These are phyloP conservation scores for Paracamarosporium sp. DNA, from an alignment of 2,329 filamentous ascomycete species.

Conservation along the genomic window DNA sequence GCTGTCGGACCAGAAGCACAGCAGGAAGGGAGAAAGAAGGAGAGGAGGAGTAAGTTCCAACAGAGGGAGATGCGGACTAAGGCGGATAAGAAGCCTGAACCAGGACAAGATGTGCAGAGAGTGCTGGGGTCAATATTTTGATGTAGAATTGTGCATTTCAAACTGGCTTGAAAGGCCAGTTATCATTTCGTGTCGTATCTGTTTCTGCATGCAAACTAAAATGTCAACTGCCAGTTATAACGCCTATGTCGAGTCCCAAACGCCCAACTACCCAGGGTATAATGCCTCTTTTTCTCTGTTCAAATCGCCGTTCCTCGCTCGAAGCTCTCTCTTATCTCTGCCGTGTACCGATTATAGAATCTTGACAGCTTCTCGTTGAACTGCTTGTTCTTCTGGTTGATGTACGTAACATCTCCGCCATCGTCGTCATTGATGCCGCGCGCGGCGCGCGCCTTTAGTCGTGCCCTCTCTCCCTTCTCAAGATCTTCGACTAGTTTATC, in stretches of 20 bases:
- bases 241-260: constrained; percentile 2
- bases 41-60: constrained; percentile 64
- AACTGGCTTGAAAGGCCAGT: not conserved
- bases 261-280: constrained; percentile 33
- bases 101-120: constrained; percentile 37
- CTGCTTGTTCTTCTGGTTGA: constrained; percentile 99
- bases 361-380: constrained; percentile 97
- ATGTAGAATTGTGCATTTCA: too few species aligned
- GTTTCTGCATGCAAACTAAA: not conserved
- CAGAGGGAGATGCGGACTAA: constrained; percentile 64
- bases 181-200: constrained; percentile 2
- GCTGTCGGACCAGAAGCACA: constrained; percentile 47
- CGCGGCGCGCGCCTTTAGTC: constrained; percentile 85
- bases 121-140: constrained; percentile 48
- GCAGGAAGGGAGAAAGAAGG: constrained; percentile 43
- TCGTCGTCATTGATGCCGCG: constrained; percentile 77
- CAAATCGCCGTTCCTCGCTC: constrained; percentile 96
- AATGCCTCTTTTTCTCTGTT: constrained; percentile 10
- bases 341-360: constrained; percentile 99
- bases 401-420: constrained; percentile 93
- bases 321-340: constrained; percentile 96
- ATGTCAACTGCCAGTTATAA: not conserved
- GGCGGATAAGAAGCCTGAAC: constrained; percentile 39
- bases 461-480: constrained; percentile 83
- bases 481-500: constrained; percentile 88